Evolutionary conservation across 2,329 filamentous ascomycete genomes (phyloP), one percentile per base, ranked within the genome.

Genomic region (Coleophoma crateriformis): DNA sequence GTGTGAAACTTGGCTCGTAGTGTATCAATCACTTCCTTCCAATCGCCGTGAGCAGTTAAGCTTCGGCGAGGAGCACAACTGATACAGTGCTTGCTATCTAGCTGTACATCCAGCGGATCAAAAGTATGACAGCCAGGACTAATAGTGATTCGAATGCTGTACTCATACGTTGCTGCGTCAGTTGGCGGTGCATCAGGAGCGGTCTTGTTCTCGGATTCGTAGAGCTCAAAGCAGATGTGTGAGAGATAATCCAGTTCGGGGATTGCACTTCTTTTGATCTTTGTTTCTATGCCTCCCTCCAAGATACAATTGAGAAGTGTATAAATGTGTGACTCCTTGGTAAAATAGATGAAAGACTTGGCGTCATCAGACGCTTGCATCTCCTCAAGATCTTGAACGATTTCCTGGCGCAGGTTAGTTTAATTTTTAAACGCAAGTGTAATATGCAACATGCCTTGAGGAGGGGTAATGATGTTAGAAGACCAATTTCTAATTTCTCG

Each of bases 291-390:
- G 32, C 94, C 95, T 53, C 95, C 94, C 67, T 99, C 94, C 22
- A 99, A 80, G 59, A 99, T 97, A 67, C 92, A 97, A 68, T 99
- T 99, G 51, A 99, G 81, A 5, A 99, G 79, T 5, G 94, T 99
- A 72, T 99, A 99, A 55, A 99, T 96, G 67, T 99, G 94, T 1
- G 90, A 96, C 70, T 99, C 94, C 69, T 99, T 99, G 55, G 94
- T 99, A 69, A 99, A 99, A 72, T 99, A 99, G 70, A 97, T 89
- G 74, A 97, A 97, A 2, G 87, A 92, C 66, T 96, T 96, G 41
- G 91, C 90, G 58, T 95, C 88, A 47, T 92, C 86, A 0, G 89
- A 95, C 3, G 94, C 92, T 69, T 99, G 94, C 68, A 97, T 90
- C 69, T 97, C 91, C 71, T 99, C 95, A 2, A 99, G 78, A 62